Percentiles rank a stretch among this genome's conserved stretches.
These are phyloP conservation scores for Cerioporus squamosus DNA, from an alignment of 1,284 basidiomycete species.

Conservation along the genomic window DNA sequence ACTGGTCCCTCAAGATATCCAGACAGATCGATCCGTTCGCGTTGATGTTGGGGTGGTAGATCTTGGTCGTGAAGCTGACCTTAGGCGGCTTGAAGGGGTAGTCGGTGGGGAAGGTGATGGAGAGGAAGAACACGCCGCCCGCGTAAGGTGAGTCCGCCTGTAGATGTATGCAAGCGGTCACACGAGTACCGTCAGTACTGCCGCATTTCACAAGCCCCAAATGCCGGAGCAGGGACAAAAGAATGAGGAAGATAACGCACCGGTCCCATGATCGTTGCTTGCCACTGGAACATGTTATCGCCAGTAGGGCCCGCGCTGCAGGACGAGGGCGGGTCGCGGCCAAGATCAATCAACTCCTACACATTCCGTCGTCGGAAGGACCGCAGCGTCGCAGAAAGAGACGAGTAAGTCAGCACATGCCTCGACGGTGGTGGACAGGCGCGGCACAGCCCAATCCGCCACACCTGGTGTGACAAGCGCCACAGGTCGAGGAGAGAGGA, in stretches of 20 bases:
- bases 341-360: constrained; percentile 97
- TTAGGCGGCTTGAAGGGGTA: constrained; percentile 99
- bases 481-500: not conserved
- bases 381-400: constrained; percentile 5
- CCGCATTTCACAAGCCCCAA: constrained; percentile 8
- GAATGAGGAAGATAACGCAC: constrained; percentile 52
- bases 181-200: constrained; percentile 18
- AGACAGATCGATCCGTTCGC: constrained; percentile 98
- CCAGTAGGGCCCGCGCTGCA: constrained; percentile 96
- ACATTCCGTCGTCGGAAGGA: not conserved
- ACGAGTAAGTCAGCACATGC: constrained; percentile 25
- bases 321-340: constrained; percentile 95
- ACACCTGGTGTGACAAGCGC: constrained; percentile 20
- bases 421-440: constrained; percentile 2
- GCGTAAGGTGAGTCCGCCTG: constrained; percentile 95
- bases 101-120: constrained; percentile 91
- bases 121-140: constrained; percentile 97
- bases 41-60: constrained; percentile 97
- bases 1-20: constrained; percentile 96
- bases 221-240: constrained; percentile 21
- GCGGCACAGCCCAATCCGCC: constrained; percentile 17
- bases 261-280: constrained; percentile 97
- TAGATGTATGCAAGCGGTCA: constrained; percentile 16
- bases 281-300: constrained; percentile 98
- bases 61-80: constrained; percentile 99